These are phyloP conservation scores for Lentinula detonsa DNA, from an alignment of 768 basidiomycete genomes.

Conservation along the genomic window DNA sequence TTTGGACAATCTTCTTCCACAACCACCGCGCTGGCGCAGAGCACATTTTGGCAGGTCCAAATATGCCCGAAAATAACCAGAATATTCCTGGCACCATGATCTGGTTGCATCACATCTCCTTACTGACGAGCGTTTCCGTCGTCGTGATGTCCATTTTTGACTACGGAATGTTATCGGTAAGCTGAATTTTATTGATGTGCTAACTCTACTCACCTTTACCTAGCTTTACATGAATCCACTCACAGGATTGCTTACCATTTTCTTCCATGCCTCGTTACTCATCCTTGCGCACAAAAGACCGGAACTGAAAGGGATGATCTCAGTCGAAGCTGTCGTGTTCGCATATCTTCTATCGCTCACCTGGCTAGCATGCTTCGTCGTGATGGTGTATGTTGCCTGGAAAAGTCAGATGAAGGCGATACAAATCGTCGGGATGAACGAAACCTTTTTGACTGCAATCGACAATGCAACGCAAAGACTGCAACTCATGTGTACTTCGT, in stretches of 20 bases:
- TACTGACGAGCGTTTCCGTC: neutral
- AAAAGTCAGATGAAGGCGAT: neutral
- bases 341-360: neutral
- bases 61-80: neutral
- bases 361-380: conserved; percentile 4
- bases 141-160: conserved; percentile 3
- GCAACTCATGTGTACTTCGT: neutral
- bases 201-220: neutral
- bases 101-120: neutral
- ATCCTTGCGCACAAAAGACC: neutral
- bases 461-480: neutral
- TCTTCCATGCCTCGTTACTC: neutral
- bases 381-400: neutral
- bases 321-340: neutral
- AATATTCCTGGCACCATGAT: neutral
- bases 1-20: neutral
- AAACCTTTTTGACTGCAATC: neutral
- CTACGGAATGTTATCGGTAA: conserved; percentile 1
- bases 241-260: neutral
- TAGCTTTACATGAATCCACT: conserved; percentile 6
- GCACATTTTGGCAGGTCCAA: conserved; percentile 2
- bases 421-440: neutral
- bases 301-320: neutral
- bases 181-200: neutral
- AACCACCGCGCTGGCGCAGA: conserved; percentile 4